Conservation (phyloP, 23 red algal species). For the Gracilaria vermiculophylla region DNA sequence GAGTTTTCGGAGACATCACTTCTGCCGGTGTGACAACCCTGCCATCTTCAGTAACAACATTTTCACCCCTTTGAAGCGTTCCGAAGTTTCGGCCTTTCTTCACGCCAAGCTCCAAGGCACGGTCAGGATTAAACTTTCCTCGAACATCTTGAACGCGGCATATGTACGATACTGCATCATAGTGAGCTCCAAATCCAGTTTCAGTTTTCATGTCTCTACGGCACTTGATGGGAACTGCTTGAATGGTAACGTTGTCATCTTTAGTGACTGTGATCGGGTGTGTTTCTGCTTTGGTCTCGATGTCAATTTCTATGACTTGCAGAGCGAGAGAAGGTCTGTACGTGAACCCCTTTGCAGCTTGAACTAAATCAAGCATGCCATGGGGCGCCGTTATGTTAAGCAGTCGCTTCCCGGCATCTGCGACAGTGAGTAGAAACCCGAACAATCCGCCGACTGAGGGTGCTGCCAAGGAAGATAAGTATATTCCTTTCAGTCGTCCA, state of each 20-base stretch:
- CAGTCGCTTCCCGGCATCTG: slow-evolving; percentile 76
- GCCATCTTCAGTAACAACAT: slow-evolving; percentile 66
- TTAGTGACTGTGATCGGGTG: slow-evolving; percentile 26
- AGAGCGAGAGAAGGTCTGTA: slow-evolving; percentile 58
- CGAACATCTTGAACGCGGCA: slow-evolving; percentile 47
- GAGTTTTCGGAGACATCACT: slow-evolving; percentile 81
- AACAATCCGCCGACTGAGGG: slow-evolving; percentile 77
- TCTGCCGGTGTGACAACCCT: slow-evolving; percentile 48
- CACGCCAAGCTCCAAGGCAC: slow-evolving; percentile 71
- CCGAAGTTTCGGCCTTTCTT: slow-evolving; percentile 73
- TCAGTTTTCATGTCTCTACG: slow-evolving; percentile 45
- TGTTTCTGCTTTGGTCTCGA: background rate
- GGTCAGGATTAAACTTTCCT: slow-evolving; percentile 83
- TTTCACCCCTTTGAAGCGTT: slow-evolving; percentile 62
- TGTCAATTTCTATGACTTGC: slow-evolving; percentile 49
- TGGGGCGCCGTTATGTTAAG: slow-evolving; percentile 62
- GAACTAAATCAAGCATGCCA: slow-evolving; percentile 58
- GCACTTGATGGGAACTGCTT: slow-evolving; percentile 44
- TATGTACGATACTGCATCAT: slow-evolving; percentile 52
- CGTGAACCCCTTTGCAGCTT: slow-evolving; percentile 59
- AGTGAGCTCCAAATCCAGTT: slow-evolving; percentile 9
- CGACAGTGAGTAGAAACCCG: slow-evolving; percentile 76
- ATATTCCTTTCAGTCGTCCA: slow-evolving; percentile 57
- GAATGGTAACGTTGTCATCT: slow-evolving; percentile 60
- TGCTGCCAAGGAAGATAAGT: slow-evolving; percentile 58